Evolutionary conservation across 169 alveolate species (phyloP).

Genomic region (Besnoitia besnoiti): DNA sequence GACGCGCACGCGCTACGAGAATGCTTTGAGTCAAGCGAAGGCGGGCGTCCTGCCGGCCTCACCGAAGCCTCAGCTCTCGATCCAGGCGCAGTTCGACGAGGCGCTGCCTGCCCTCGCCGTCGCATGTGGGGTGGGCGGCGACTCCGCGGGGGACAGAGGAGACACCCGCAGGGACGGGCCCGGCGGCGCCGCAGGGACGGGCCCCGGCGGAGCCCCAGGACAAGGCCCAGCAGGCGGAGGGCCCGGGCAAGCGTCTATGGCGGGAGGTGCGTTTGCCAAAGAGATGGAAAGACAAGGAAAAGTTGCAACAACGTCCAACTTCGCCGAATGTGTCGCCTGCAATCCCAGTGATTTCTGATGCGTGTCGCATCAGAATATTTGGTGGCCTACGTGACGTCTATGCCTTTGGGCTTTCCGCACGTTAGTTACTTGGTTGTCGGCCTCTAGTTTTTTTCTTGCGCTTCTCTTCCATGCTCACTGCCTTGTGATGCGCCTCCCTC

Average conservation of each 20-base stretch:
- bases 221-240: neutral
- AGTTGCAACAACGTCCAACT: too few relatives aligned
- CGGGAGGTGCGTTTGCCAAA: too few relatives aligned
- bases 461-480: too few relatives aligned
- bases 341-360: too few relatives aligned
- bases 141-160: neutral
- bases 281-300: too few relatives aligned
- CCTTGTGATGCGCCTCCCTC: too few relatives aligned
- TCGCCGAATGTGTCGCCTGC: too few relatives aligned
- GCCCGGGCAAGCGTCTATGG: neutral
- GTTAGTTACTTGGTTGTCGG: too few relatives aligned
- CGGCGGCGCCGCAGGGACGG: neutral
- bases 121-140: neutral
- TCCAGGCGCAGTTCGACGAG: neutral
- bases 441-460: too few relatives aligned
- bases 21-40: neutral
- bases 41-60: conserved; percentile 38
- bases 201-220: neutral
- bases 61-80: conserved; percentile 7
- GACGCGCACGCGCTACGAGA: conserved; percentile 11
- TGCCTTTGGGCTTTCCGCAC: too few relatives aligned
- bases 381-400: too few relatives aligned
- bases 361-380: too few relatives aligned
- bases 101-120: neutral
- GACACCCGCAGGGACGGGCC: neutral